Evolutionary conservation across 768 basidiomycete genomes (phyloP).

Genomic region (Mycena epipterygia): DNA sequence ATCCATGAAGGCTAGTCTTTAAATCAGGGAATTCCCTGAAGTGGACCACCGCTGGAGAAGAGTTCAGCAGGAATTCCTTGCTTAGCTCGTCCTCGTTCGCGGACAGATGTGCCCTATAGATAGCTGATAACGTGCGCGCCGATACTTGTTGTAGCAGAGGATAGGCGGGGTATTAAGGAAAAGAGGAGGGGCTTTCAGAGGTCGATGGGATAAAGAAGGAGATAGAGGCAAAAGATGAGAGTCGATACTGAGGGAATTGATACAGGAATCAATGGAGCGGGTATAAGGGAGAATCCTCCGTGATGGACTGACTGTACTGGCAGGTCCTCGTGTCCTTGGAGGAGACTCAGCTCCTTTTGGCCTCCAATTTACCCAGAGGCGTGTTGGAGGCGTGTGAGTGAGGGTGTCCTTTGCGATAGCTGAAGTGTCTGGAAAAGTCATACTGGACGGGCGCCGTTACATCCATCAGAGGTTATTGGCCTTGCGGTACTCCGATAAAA

Average conservation of each 20-base stretch:
- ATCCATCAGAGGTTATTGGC: not conserved
- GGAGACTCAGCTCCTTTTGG: too few relatives aligned
- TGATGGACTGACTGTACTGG: too few relatives aligned
- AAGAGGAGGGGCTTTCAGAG: not conserved
- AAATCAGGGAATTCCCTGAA: not conserved
- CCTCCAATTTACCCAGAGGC: too few relatives aligned
- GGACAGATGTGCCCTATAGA: not conserved
- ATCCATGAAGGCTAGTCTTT: not conserved
- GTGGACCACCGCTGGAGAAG: not conserved
- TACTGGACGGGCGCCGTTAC: not conserved
- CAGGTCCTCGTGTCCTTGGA: too few relatives aligned
- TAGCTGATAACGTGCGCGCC: not conserved
- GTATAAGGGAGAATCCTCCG: not conserved
- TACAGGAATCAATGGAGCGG: not conserved
- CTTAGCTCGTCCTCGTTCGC: not conserved
- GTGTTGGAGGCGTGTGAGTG: not conserved
- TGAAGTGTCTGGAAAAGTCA: not conserved
- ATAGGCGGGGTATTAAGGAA: not conserved
- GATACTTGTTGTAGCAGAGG: not conserved
- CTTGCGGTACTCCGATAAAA: not conserved
- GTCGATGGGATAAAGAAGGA: not conserved
- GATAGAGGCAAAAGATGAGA: not conserved
- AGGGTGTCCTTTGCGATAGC: not conserved
- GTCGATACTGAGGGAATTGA: not conserved
- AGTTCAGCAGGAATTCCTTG: not conserved